Evolutionary conservation across 2,329 filamentous ascomycete species (phyloP), one percentile per base, ranked within the genome.

Genomic region (Colletotrichum chrysophilum): DNA sequence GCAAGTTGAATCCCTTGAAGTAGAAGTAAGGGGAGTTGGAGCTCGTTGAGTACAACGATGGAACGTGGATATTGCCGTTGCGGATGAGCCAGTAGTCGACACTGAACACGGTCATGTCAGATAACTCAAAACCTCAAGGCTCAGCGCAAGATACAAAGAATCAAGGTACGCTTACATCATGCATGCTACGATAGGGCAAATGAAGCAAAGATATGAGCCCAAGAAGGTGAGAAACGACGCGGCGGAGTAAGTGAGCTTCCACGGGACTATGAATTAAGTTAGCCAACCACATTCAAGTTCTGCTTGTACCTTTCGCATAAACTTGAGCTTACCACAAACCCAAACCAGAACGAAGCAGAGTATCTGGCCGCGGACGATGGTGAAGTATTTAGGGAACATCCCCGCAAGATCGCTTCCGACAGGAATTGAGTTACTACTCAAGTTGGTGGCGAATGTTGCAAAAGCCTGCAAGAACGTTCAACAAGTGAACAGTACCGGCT

Each of bases 341-440:
- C 70, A 73, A 16, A 67, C 36, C 7, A 69, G 36, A 13, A 73
- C 1, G 7, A 66, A 66, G 56, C 70, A 73, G 2, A 69, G 21
- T 34, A 73, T 62, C 55, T 73, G 70, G 10, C 65, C 70, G 21
- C 65, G 30, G 3, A 73, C 64, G 16, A 73, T 73, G 32, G 32
- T 69, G 70, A 73, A 69, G 12, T 69, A 69, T 5, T 24, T 34
- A 0, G 70, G 70, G 18, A 62, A 62, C 21, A 62, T 28, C 10
- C 65, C 70, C 4, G 55, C 55, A 4, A 62, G n/a, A 34, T 73
- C 70, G 5, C 21, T 52, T 14, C 70, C 64, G 2, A 73, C 64
- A 14, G 70, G 70, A 13, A 73, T 69, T 2, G 70, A 66, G 36
- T 73, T 73, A 32, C 65, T 69, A 24, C 61, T 60, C 16, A 69